A percentile compares a stretch with the other conserved stretches of the same genome.
Conservation (phyloP, 768 basidiomycete genomes). For the Nevesoporus exiguus region DNA sequence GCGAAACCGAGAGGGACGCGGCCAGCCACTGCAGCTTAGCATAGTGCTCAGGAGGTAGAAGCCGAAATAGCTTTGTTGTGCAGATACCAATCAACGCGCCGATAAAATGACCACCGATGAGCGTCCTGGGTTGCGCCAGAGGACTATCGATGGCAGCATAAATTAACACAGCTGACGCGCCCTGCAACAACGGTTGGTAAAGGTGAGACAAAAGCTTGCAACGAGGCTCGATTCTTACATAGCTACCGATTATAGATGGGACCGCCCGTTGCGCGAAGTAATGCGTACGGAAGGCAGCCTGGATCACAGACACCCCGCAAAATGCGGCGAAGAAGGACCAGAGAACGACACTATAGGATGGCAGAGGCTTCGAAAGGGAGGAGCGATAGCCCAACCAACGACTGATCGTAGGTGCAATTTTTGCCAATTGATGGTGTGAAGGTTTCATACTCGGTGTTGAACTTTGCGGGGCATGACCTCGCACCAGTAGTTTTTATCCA, state of each 20-base stretch:
- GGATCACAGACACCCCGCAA: conserved; percentile 46
- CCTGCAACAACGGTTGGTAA: conserved; percentile 32
- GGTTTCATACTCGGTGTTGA: neutral
- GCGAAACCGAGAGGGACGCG: conserved; percentile 37
- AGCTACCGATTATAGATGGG: conserved; percentile 25
- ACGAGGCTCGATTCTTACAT: conserved; percentile 14
- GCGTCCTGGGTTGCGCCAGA: conserved; percentile 49
- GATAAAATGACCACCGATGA: conserved; percentile 42
- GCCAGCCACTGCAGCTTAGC: conserved; percentile 43
- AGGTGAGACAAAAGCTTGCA: neutral
- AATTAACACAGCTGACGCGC: conserved; percentile 52
- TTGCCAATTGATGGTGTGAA: neutral
- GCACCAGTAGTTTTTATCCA: too few species aligned
- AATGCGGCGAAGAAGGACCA: conserved; percentile 57
- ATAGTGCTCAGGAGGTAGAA: conserved; percentile 43
- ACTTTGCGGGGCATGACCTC: neutral
- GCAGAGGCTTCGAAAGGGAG: conserved; percentile 5
- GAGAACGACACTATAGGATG: conserved; percentile 1
- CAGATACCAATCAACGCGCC: conserved; percentile 45
- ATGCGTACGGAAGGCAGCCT: conserved; percentile 47
- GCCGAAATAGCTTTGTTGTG: conserved; percentile 49
- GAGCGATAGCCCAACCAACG: conserved; percentile 14
- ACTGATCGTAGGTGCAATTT: conserved; percentile 1
- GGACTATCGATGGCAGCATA: conserved; percentile 53
- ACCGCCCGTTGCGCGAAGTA: conserved; percentile 47